Base-by-base conservation (phyloP, 441 rosid species). In the Gossypium gossypioides region DNA sequence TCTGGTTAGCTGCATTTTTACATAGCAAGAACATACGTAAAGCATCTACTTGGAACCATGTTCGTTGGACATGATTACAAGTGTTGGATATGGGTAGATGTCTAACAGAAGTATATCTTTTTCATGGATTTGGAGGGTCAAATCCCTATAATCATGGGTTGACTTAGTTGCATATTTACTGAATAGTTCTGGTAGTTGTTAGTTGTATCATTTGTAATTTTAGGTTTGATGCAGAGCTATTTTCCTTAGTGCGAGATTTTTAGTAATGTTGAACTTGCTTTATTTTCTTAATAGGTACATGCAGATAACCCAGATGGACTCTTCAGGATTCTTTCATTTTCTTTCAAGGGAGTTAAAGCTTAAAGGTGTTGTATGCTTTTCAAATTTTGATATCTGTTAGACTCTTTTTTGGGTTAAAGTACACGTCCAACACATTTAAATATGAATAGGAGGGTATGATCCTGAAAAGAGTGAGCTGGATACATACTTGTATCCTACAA, bases 241-340 rank as follows among this genome's bases (percentile, higher is more conserved):
- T 64, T 64, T 12, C 9, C 32, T 5, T 1, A 40, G 22, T 42
- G 10, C 1, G 69, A 40, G 16, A 18, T 7, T 21, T 65, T 6
- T 37, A 9, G 13, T 16, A 56, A 21, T 55, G 34, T 21, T 46
- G 7, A 60, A 16, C 32, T 66, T 44, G 1, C 24, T 21, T 46
- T 4, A 3, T 13, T 48, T 42, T 72, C 72, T 27, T 25, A 32
- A 66, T 84, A 94, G 99, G 97, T 91, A 62, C 99, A 94, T 48
- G 84, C 99, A 0, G 99, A 91, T 84, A 94, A 94, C 70, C 99
- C 99, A 1, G 96, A 90, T 73, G 99, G 97, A 58, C 96, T 94
- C 61, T 94, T 94, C 84, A 86, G 86, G 81, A 89, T 91, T 77
- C 90, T 94, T 46, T 81, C 96, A 18, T 86, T 95, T 48, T 88